Conservation (phyloP, 2,329 filamentous ascomycete species). For the Botrytis medusae region DNA sequence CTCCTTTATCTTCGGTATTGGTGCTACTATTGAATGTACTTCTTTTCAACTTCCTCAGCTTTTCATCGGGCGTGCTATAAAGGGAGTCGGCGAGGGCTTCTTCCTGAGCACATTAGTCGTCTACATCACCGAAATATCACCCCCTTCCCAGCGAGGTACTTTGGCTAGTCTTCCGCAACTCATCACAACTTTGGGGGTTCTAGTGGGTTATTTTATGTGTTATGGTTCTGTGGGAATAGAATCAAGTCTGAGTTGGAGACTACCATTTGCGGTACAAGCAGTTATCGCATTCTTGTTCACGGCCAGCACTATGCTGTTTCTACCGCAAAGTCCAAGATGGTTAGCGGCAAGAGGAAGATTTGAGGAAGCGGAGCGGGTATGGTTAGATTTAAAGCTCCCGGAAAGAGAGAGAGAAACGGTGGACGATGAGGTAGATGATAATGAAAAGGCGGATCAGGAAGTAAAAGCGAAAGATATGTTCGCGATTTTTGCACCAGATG, state of each 20-base stretch:
- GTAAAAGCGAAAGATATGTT: constrained; percentile 30
- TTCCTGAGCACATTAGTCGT: constrained; percentile 58
- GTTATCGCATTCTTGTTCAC: constrained; percentile 45
- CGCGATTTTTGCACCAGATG: constrained; percentile 43
- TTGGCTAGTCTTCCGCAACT: constrained; percentile 55
- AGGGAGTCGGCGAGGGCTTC: constrained; percentile 59
- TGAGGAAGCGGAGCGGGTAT: constrained; percentile 47
- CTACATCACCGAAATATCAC: constrained; percentile 62
- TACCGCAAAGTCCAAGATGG: constrained; percentile 61
- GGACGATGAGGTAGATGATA: constrained; percentile 20
- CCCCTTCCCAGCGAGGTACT: constrained; percentile 49
- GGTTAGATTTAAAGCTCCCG: constrained; percentile 33
- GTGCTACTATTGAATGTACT: constrained; percentile 52
- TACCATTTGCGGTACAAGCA: constrained; percentile 54
- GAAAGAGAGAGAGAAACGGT: constrained; percentile 34
- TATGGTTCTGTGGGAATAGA: constrained; percentile 52
- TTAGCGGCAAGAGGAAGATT: constrained; percentile 49
- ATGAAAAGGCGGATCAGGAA: constrained; percentile 21
- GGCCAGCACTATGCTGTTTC: constrained; percentile 41
- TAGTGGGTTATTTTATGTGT: constrained; percentile 58
- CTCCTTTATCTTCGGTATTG: constrained; percentile 51
- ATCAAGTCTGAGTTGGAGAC: constrained; percentile 54
- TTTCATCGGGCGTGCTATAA: constrained; percentile 53
- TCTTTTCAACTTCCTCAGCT: constrained; percentile 52
- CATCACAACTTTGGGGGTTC: constrained; percentile 50